Evolutionary conservation across 2,329 filamentous ascomycete genomes (phyloP).

Genomic region (Cercospora nicotianae): DNA sequence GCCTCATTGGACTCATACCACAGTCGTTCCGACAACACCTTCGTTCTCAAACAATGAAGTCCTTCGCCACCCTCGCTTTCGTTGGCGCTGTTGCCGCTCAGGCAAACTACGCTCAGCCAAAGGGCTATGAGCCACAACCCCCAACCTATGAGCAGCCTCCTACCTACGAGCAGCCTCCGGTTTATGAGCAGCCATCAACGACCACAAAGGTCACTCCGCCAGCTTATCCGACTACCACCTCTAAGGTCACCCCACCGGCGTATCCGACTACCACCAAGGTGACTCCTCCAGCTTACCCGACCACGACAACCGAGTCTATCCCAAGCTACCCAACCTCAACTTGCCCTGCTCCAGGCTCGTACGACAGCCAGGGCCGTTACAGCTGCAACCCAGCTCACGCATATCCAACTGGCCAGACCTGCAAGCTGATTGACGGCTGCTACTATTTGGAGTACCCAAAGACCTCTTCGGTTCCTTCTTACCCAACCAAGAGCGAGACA

Average conservation of each 20-base stretch:
- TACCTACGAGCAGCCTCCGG: neutral
- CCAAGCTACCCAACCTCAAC: slow-evolving; percentile 1
- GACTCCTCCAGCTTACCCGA: neutral
- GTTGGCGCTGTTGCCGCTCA: slow-evolving; percentile 14
- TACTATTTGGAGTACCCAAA: slow-evolving; percentile 21
- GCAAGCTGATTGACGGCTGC: slow-evolving; percentile 21
- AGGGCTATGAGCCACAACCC: neutral
- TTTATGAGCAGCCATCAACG: neutral
- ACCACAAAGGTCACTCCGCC: slow-evolving; percentile 8
- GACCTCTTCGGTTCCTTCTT: neutral
- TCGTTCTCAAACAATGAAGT: slow-evolving; percentile 17
- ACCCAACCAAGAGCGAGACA: neutral
- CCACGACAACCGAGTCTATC: neutral
- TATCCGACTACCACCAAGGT: neutral
- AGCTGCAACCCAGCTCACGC: slow-evolving; percentile 26
- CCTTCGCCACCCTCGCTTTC: slow-evolving; percentile 16
- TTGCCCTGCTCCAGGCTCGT: slow-evolving; percentile 14
- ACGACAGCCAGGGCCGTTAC: slow-evolving; percentile 12
- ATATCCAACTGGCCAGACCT: slow-evolving; percentile 26
- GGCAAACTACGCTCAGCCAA: slow-evolving; percentile 6
- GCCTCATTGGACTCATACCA: slow-evolving; percentile 7
- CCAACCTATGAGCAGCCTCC: neutral
- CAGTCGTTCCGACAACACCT: slow-evolving; percentile 9
- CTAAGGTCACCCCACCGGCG: slow-evolving; percentile 10
- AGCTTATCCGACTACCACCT: slow-evolving; percentile 14